These are phyloP conservation scores for Xylariaceae sp. DNA, from an alignment of 2,329 filamentous ascomycete species.

Conservation along the genomic window DNA sequence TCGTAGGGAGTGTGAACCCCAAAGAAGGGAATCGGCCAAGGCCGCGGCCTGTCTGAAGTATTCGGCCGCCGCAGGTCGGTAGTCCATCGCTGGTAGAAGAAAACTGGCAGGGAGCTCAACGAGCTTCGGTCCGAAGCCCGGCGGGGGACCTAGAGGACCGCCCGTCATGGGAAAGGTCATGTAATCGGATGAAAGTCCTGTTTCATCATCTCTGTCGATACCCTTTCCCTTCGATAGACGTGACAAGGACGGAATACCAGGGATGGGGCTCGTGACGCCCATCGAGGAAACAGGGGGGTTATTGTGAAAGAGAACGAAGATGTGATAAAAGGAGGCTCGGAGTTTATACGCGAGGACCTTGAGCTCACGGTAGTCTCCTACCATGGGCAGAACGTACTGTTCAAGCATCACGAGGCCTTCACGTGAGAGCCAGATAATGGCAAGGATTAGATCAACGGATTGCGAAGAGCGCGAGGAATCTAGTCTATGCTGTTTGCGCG, in stretches of 20 bases:
- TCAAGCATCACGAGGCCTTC: conserved; percentile 88
- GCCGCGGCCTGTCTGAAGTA: conserved; percentile 74
- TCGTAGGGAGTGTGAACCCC: conserved; percentile 83
- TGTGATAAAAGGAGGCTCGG: conserved; percentile 89
- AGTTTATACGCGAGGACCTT: conserved; percentile 89
- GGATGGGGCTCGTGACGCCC: conserved; percentile 43
- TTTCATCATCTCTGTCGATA: conserved; percentile 41
- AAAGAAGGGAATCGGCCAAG: conserved; percentile 70
- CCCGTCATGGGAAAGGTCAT: conserved; percentile 50
- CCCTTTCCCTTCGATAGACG: conserved; percentile 46
- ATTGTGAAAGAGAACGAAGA: conserved; percentile 95
- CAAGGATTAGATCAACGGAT: conserved; percentile 73
- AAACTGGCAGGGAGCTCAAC: conserved; percentile 58
- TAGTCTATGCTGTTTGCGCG: conserved; percentile 75
- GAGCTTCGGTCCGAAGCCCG: conserved; percentile 44
- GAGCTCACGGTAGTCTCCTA: conserved; percentile 71
- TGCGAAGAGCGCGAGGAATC: conserved; percentile 73
- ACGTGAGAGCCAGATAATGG: conserved; percentile 91
- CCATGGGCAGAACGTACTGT: conserved; percentile 79
- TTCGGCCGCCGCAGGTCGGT: conserved; percentile 72
- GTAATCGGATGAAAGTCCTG: conserved; percentile 36
- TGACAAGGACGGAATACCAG: conserved; percentile 18
- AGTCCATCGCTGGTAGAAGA: conserved; percentile 72
- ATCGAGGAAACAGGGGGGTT: conserved; percentile 67
- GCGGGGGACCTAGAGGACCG: conserved; percentile 52